A percentile compares a stretch with the other conserved stretches of the same genome.
phyloP scores from a whole-genome alignment of 2,329 filamentous ascomycete species.

The Aspergillus jensenii region DNA sequence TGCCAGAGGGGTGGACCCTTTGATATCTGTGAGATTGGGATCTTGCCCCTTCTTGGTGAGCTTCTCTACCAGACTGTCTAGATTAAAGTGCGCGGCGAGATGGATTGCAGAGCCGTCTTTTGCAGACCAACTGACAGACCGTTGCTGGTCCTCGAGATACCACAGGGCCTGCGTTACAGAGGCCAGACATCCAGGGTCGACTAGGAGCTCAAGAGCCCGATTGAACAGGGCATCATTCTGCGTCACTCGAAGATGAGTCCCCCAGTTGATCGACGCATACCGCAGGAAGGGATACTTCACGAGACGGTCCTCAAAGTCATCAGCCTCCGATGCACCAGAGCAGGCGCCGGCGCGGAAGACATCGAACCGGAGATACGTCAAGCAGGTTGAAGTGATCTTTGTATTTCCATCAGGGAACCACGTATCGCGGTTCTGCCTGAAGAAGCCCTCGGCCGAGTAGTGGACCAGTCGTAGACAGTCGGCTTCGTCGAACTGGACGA shows the following conservation, averaged over 20 bases:
- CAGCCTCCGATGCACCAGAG: conserved; percentile 1
- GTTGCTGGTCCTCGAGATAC: conserved; percentile 5
- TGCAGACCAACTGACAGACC: conserved; percentile 1
- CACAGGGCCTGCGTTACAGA: not conserved
- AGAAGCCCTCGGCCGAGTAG: conserved; percentile 5
- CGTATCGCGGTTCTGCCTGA: not conserved
- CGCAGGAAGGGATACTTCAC: conserved; percentile 4
- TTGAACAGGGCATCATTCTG: not conserved
- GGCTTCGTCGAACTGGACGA: conserved; percentile 7
- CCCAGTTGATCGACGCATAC: conserved; percentile 10
- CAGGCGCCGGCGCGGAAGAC: conserved; percentile 3
- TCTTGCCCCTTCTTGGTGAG: not conserved
- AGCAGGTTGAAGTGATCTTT: not conserved
- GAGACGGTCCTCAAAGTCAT: not conserved
- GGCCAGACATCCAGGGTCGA: not conserved
- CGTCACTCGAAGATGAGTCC: not conserved
- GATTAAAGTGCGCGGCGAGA: conserved; percentile 5
- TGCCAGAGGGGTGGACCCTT: not conserved
- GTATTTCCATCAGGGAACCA: conserved; percentile 4
- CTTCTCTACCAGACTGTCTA: not conserved
- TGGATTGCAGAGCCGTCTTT: conserved; percentile 8
- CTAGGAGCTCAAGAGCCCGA: not conserved
- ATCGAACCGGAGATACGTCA: conserved; percentile 6
- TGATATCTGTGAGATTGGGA: not conserved
- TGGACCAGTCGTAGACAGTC: conserved; percentile 2